Evolutionary conservation across 306 rosid species (phyloP).

Genomic region (Myrica gale): DNA sequence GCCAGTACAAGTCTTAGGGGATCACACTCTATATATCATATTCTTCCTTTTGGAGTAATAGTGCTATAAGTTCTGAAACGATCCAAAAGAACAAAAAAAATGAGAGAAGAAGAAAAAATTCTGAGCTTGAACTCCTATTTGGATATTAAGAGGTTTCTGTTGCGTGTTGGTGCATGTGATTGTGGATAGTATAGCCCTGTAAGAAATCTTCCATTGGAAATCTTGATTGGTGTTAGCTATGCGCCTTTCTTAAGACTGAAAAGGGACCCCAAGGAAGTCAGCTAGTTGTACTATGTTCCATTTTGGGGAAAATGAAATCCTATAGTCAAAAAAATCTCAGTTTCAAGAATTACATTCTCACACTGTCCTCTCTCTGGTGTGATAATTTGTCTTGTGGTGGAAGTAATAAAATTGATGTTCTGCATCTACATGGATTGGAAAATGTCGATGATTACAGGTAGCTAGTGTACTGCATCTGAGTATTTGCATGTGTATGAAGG

Average conservation of each 20-base stretch:
- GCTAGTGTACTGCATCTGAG: too few relatives aligned
- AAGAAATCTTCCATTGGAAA: too few relatives aligned
- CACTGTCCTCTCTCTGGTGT: not conserved
- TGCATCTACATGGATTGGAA: not conserved
- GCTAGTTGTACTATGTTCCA: not conserved
- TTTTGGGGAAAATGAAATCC: not conserved
- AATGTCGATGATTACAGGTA: too few relatives aligned
- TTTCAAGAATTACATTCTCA: not conserved
- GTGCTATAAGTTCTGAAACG: too few relatives aligned
- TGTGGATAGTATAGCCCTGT: not conserved
- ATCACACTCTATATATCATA: too few relatives aligned
- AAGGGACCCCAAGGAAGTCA: not conserved
- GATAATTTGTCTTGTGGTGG: not conserved
- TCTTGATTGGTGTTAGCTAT: not conserved
- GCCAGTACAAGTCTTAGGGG: too few relatives aligned
- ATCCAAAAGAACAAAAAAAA: too few relatives aligned
- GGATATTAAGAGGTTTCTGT: not conserved
- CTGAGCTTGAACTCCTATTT: not conserved
- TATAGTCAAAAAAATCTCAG: not conserved
- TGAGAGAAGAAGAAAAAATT: too few relatives aligned
- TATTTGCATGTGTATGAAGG: not conserved
- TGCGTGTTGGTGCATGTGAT: not conserved
- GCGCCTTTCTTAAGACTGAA: not conserved
- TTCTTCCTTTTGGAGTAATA: too few relatives aligned
- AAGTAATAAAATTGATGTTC: not conserved